Evolutionary conservation across 2,329 filamentous ascomycete genomes (phyloP), one percentile per base, ranked within the genome.

Genomic region (Uncinocarpus reesii): DNA sequence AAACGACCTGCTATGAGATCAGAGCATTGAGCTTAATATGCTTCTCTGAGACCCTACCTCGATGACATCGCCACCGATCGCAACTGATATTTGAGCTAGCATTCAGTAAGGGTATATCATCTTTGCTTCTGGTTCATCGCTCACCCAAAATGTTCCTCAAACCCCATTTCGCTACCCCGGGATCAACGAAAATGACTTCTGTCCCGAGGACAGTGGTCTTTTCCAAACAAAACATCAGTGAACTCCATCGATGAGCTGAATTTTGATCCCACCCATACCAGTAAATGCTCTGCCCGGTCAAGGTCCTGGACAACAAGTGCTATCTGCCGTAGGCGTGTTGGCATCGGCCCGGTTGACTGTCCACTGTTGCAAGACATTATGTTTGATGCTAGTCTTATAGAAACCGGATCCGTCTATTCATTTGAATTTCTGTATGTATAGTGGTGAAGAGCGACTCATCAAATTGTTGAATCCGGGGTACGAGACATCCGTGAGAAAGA

Each of bases 111-210:
- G 7, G 15, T 35, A 16, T 10, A 35, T 16, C 6, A 16, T 35
- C 20, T 10, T 18, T 18, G 32, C 11, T 5, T 4, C n/a, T n/a
- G 3, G 13, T 8, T 50, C 11, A 13, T 11, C 18, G 42, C 53
- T 44, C 52, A 68, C 66, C 52, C 20, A 70, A 52, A 49, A 69
- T 60, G 53, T 71, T 71, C 52, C 64, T 61, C 28, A 70, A 51
- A 0, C 68, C 67, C 58, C 61, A 71, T 57, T 65, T 60, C 13
- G 49, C 60, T 2, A 71, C 65, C 2, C 51, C 51, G 11, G 63
- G 59, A 48, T 70, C 67, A 49, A 64, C 61, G 35, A 62, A 69
- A 7, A 69, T 56, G 13, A 71, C 63, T 48, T 66, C 61, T 3
- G 62, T 65, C n/a, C 61, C 64, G 4, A 71, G 56, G 2, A 71